phyloP scores from a whole-genome alignment of 1,139 yeast genomes.

The Diutina mesorugosa region DNA sequence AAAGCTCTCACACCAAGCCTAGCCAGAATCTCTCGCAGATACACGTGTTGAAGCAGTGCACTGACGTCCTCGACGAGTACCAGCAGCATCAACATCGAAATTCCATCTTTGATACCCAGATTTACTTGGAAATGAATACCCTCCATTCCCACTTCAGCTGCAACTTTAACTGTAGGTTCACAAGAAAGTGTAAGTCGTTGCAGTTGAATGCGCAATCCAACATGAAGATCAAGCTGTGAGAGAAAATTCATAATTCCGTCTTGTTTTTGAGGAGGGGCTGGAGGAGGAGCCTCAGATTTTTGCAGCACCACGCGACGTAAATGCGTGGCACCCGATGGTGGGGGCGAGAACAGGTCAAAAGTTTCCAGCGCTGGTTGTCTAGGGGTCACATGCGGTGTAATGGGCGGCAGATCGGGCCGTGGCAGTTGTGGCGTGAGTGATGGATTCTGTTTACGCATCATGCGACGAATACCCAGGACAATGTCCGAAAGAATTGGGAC shows the following conservation, averaged over 20 bases:
- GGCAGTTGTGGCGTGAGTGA: not conserved
- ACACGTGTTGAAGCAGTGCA: conserved; percentile 77
- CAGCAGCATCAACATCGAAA: not conserved
- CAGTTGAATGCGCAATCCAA: conserved; percentile 53
- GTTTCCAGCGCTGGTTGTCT: not conserved
- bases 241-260: conserved; percentile 20
- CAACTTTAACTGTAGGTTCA: conserved; percentile 88
- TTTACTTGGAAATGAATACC: not conserved
- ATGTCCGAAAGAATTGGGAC: conserved; percentile 67
- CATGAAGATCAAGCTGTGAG: conserved; percentile 45
- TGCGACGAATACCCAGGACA: conserved; percentile 21
- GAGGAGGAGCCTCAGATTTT: not conserved
- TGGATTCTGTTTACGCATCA: conserved; percentile 15
- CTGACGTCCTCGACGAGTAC: conserved; percentile 19
- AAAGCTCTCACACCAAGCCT: conserved; percentile 46
- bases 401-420: not conserved
- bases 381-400: not conserved
- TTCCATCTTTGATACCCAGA: not conserved
- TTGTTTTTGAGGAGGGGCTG: not conserved
- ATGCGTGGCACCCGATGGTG: not conserved
- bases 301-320: not conserved
- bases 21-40: conserved; percentile 83
- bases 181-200: conserved; percentile 75
- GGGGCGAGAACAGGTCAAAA: not conserved
- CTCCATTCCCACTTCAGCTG: conserved; percentile 53